phyloP scores from a whole-genome alignment of 1,139 yeast genomes.

The Yamadazyma sp. region DNA sequence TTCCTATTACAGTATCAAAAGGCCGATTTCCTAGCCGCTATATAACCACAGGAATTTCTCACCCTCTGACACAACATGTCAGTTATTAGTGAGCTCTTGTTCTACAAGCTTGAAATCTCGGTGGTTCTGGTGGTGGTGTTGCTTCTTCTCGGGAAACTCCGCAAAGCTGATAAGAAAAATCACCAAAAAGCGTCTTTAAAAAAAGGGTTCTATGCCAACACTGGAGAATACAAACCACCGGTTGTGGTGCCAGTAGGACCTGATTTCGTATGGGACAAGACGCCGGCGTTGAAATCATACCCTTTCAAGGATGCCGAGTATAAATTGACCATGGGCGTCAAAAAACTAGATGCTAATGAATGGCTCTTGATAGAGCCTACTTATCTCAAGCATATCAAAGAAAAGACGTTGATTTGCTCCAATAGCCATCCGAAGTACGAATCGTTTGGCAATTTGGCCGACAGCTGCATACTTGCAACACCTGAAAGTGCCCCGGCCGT shows the following conservation, averaged over 20 bases:
- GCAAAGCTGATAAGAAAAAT: neutral
- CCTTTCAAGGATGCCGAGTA: constrained; percentile 57
- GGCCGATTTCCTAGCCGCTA: too few relatives aligned
- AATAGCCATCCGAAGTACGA: constrained; percentile 40
- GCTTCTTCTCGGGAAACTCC: neutral
- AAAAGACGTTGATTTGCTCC: constrained; percentile 41
- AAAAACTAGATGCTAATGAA: constrained; percentile 53
- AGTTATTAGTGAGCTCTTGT: neutral
- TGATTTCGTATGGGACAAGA: constrained; percentile 20
- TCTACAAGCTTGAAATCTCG: neutral
- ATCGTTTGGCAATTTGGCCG: constrained; percentile 21
- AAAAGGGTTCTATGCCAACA: neutral
- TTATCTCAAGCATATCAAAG: constrained; percentile 46
- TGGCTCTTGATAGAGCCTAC: constrained; percentile 70
- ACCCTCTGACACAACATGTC: too few relatives aligned
- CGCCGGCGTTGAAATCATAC: constrained; percentile 17
- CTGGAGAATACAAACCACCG: constrained; percentile 10
- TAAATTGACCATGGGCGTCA: constrained; percentile 69
- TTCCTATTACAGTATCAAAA: too few relatives aligned
- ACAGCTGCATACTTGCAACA: constrained; percentile 33
- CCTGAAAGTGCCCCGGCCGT: constrained; percentile 50
- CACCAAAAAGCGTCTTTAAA: neutral
- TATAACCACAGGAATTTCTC: too few relatives aligned
- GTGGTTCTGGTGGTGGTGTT: neutral
- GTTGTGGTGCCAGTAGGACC: constrained; percentile 15